Conservation (phyloP, 257 asterid species). For the Primulina huaijiensis region DNA sequence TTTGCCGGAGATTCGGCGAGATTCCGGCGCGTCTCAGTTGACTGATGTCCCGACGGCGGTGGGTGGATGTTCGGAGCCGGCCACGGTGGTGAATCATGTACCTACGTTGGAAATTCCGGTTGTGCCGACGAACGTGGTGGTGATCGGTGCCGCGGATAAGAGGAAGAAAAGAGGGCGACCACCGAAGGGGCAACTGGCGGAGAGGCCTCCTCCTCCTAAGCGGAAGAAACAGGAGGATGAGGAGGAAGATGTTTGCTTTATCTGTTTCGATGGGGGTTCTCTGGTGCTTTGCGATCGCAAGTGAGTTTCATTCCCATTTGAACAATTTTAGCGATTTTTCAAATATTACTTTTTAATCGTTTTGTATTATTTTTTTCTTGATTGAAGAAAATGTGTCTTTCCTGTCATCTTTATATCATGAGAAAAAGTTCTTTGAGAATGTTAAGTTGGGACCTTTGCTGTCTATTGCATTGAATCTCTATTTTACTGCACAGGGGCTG, state of each 20-base stretch:
- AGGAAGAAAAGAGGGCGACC: conserved; percentile 67
- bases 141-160: conserved; percentile 43
- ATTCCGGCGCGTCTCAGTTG: conserved; percentile 27
- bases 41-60: conserved; percentile 25
- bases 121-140: conserved; percentile 23
- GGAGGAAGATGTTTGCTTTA: conserved; percentile 94
- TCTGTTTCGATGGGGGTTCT: conserved; percentile 94
- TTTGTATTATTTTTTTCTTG: background rate
- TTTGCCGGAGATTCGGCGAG: conserved; percentile 28
- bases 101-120: conserved; percentile 20
- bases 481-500: conserved; percentile 69
- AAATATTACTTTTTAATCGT: background rate
- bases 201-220: conserved; percentile 50
- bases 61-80: conserved; percentile 26
- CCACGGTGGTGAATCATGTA: conserved; percentile 27
- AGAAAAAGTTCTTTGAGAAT: background rate
- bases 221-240: conserved; percentile 48
- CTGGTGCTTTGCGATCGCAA: conserved; percentile 92
- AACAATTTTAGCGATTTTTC: background rate
- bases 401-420: conserved; percentile 4
- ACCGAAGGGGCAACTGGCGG: conserved; percentile 38
- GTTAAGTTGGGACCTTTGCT: conserved; percentile 5
- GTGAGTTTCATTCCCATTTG: conserved; percentile 43
- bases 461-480: conserved; percentile 18
- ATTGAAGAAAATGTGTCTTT: background rate